Conservation (phyloP, 306 rosid species). For the Ziziphus jujuba region DNA sequence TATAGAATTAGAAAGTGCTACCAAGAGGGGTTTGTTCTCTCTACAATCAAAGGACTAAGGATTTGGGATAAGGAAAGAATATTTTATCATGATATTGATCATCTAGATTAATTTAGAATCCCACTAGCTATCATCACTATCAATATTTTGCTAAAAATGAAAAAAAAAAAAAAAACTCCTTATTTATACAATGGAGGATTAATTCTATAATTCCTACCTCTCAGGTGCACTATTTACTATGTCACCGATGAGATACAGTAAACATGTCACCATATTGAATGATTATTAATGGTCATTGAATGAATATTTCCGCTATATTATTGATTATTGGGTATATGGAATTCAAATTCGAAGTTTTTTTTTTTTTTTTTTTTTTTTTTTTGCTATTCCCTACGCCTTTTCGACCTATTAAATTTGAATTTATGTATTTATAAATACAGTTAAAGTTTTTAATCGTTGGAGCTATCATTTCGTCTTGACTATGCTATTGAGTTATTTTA, state of each 20-base stretch:
- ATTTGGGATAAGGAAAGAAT: slow-evolving; percentile 22
- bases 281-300: no score
- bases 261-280: not conserved
- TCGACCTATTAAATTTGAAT: no score
- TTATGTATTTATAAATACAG: no score
- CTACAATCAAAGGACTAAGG: slow-evolving; percentile 2
- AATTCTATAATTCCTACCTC: not conserved
- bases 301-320: no score
- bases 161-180: not conserved
- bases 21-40: slow-evolving; percentile 5
- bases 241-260: not conserved
- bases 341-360: no score
- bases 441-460: no score
- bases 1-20: not conserved
- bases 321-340: no score
- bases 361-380: no score
- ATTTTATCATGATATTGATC: slow-evolving; percentile 34
- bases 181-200: slow-evolving; percentile 28
- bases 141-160: not conserved
- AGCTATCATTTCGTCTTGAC: no score
- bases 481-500: no score
- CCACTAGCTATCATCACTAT: slow-evolving; percentile 29
- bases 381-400: no score
- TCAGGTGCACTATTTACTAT: slow-evolving; percentile 13
- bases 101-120: slow-evolving; percentile 14